Base-by-base conservation (phyloP, 805 yeast genomes). In the Komagataella pastoris region DNA sequence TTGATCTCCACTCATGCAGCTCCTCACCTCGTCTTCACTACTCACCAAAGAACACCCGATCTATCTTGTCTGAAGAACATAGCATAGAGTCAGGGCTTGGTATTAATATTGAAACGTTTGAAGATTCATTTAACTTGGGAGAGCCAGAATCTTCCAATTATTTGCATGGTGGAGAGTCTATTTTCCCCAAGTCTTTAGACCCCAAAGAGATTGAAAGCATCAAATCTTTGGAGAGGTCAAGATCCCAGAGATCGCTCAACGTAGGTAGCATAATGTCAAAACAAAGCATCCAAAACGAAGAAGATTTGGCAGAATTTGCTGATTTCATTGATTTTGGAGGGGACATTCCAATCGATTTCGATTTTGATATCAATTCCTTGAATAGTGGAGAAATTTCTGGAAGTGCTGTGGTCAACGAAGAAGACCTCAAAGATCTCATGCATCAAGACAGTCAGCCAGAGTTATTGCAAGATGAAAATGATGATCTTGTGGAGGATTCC, bases 201-300 rank as follows among this genome's bases (percentile, higher is more conserved):
- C 71, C 77, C 0, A 78, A 75, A 50, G 95, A 86, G 59, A 85
- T 86, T 8, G 86, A 83, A 56, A 81, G 86, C 48, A 86, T 86
- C 53, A 83, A 83, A 2, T 75, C 84, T 6, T 61, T 86, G 47
- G 95, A 86, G 62, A 72, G 90, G 54, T 77, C 85, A 6, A 61
- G 80, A 49, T 76, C 81, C 4, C 69, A 76, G 69, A 74, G 77
- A 59, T 81, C 88, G 0, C 62, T 74, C n/a, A 68, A 59, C 51
- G 40, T 30, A 12, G 40, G 40, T 30, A 62, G 64, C 50, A 69
- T 68, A 44, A 53, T 69, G 50, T 62, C 68, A 53, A 61, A 62
- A 49, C 65, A 68, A 2, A 61, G 57, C 17, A 62, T 65, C 47
- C 66, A 61, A 10, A 48, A 48, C 8, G 63, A 60, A 3, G 73